Conservation (phyloP, 352 stramenopile species). For the Nothophytophthora sp. region DNA sequence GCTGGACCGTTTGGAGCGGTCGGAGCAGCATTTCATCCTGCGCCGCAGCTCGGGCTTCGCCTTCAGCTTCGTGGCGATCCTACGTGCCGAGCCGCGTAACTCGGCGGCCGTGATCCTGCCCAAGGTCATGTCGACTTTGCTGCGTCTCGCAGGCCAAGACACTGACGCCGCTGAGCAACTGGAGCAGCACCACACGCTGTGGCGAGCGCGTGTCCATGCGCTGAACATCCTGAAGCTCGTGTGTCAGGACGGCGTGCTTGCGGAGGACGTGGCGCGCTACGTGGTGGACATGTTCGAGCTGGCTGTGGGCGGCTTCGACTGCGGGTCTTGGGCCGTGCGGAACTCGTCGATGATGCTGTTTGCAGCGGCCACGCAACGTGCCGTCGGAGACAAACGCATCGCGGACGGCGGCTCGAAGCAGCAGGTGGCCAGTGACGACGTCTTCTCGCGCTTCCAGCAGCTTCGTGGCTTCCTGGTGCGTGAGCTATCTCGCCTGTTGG, state of each 20-base stretch:
- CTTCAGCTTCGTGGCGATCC: slow-evolving; percentile 86
- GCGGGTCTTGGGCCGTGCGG: slow-evolving; percentile 83
- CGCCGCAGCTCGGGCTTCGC: slow-evolving; percentile 88
- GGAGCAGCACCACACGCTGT: slow-evolving; percentile 54
- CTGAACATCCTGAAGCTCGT: slow-evolving; percentile 92
- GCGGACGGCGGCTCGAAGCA: slow-evolving; percentile 64
- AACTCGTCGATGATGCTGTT: slow-evolving; percentile 95
- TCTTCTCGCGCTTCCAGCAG: slow-evolving; percentile 83
- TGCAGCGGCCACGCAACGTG: slow-evolving; percentile 73
- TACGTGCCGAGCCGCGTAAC: slow-evolving; percentile 86
- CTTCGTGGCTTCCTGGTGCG: slow-evolving; percentile 62
- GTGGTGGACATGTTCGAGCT: slow-evolving; percentile 87
- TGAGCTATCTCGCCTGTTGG: slow-evolving; percentile 48
- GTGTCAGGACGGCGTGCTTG: slow-evolving; percentile 85
- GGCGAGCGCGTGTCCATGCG: slow-evolving; percentile 81
- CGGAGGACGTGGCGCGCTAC: slow-evolving; percentile 82
- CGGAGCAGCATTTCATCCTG: slow-evolving; percentile 88
- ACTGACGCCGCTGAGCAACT: slow-evolving; percentile 45
- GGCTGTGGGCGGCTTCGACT: slow-evolving; percentile 84
- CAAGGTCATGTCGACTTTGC: slow-evolving; percentile 67
- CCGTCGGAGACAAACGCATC: slow-evolving; percentile 84
- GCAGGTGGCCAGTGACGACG: slow-evolving; percentile 67
- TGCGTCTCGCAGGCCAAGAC: slow-evolving; percentile 64
- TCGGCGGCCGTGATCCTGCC: slow-evolving; percentile 75
- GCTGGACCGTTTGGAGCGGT: slow-evolving; percentile 70